Conservation (phyloP, 2,329 filamentous ascomycete species). For the Exophiala bonariae region DNA sequence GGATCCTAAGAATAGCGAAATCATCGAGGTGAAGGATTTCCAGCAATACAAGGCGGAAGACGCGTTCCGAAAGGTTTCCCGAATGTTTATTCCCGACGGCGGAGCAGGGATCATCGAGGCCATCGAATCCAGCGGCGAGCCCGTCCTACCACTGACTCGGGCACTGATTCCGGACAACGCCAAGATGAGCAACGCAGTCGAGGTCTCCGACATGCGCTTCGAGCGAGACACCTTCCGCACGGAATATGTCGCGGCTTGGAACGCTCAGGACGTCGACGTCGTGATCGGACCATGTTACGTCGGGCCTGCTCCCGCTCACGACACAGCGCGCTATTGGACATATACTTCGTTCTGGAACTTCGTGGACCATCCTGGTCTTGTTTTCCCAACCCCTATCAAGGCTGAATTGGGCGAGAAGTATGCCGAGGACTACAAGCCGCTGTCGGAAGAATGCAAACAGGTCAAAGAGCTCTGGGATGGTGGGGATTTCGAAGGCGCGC, state of each 20-base stretch:
- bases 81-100: constrained; percentile 61
- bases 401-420: constrained; percentile 42
- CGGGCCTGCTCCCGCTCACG: constrained; percentile 8
- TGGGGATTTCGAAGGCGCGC: constrained; percentile 48
- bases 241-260: constrained; percentile 48
- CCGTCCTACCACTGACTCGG: constrained; percentile 56
- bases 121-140: constrained; percentile 57
- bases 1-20: constrained; percentile 42
- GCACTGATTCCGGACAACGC: constrained; percentile 49
- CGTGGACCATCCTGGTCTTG: constrained; percentile 63
- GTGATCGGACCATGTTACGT: constrained; percentile 3
- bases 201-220: constrained; percentile 33
- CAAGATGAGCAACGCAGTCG: constrained; percentile 32
- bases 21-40: constrained; percentile 55
- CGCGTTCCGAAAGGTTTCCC: constrained; percentile 45
- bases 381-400: constrained; percentile 58
- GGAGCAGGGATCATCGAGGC: constrained; percentile 53
- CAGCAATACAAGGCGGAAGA: constrained; percentile 49
- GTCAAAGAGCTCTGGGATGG: constrained; percentile 45
- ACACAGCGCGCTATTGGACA: constrained; percentile 58
- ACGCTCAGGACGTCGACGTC: constrained; percentile 27
- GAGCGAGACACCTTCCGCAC: constrained; percentile 45
- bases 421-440: constrained; percentile 10
- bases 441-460: constrained; percentile 41
- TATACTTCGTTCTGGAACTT: constrained; percentile 70